Conservation (phyloP, 352 stramenopile genomes). For the Elongisporangium senticosum region DNA sequence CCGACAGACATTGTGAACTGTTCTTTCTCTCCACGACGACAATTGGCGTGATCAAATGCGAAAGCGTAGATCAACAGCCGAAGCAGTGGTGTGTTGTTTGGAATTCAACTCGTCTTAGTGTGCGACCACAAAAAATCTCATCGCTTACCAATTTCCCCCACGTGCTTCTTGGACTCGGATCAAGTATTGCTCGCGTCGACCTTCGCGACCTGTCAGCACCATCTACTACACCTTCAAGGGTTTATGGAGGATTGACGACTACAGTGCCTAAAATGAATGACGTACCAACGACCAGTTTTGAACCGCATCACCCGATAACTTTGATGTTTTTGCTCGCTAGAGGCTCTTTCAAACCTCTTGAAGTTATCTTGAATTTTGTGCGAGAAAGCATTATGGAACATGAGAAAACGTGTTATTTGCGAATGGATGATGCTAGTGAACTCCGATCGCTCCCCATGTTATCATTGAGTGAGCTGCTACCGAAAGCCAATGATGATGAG, state of each 20-base stretch:
- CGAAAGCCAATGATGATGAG: constrained; percentile 26
- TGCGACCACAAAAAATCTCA: constrained; percentile 40
- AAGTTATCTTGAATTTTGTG: constrained; percentile 52
- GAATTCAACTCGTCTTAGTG: constrained; percentile 55
- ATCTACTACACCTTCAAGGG: background rate
- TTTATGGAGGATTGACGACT: background rate
- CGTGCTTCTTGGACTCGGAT: constrained; percentile 34
- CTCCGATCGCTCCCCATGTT: constrained; percentile 46
- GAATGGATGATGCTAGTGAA: constrained; percentile 55
- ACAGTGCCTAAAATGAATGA: background rate
- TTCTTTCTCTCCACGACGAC: constrained; percentile 60
- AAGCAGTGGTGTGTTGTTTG: constrained; percentile 57
- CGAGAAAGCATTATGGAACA: constrained; percentile 51
- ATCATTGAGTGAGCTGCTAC: constrained; percentile 41
- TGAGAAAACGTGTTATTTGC: constrained; percentile 72
- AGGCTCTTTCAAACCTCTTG: constrained; percentile 57
- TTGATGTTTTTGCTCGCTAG: constrained; percentile 66
- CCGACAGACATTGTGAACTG: constrained; percentile 46
- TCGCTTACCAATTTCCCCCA: constrained; percentile 51
- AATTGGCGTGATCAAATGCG: constrained; percentile 57
- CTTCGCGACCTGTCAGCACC: constrained; percentile 31
- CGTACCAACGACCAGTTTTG: constrained; percentile 3
- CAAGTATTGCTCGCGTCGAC: constrained; percentile 53
- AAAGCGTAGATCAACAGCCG: constrained; percentile 20
- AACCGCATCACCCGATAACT: constrained; percentile 44